Evolutionary conservation across 202 grass and related monocot genomes (phyloP).

Genomic region (Alloteropsis angusta): DNA sequence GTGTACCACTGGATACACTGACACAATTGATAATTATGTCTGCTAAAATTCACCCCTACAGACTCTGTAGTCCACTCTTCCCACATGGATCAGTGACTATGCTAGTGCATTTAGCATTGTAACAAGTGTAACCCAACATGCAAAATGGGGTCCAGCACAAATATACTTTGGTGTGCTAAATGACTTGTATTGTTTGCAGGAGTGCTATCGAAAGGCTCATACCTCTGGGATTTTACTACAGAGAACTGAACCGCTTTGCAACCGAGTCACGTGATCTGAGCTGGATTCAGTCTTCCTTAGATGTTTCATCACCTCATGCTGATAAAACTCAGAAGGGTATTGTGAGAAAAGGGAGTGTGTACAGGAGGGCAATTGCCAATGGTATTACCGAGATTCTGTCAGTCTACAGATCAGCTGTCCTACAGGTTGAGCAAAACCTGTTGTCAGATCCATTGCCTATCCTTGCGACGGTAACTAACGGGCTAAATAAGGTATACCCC

Average conservation of each 20-base stretch:
- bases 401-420: slow-evolving; percentile 81
- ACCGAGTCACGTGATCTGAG: slow-evolving; percentile 66
- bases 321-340: slow-evolving; percentile 37
- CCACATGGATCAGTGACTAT: background rate
- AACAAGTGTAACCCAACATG: background rate
- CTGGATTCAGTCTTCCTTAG: slow-evolving; percentile 59
- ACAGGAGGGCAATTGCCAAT: slow-evolving; percentile 78
- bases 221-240: slow-evolving; percentile 83
- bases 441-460: slow-evolving; percentile 89
- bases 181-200: slow-evolving; percentile 36
- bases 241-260: slow-evolving; percentile 79
- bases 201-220: slow-evolving; percentile 79
- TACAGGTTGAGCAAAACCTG: slow-evolving; percentile 91
- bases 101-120: background rate
- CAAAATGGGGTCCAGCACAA: background rate
- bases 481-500: slow-evolving; percentile 69
- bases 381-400: slow-evolving; percentile 94
- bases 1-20: background rate
- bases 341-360: slow-evolving; percentile 64
- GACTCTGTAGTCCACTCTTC: background rate
- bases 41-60: background rate
- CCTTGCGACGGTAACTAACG: slow-evolving; percentile 64
- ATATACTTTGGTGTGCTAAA: background rate
- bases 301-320: slow-evolving; percentile 30
- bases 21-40: background rate